phyloP scores from a whole-genome alignment of 2,329 filamentous ascomycete species.

The Aspergillus aculeatus region DNA sequence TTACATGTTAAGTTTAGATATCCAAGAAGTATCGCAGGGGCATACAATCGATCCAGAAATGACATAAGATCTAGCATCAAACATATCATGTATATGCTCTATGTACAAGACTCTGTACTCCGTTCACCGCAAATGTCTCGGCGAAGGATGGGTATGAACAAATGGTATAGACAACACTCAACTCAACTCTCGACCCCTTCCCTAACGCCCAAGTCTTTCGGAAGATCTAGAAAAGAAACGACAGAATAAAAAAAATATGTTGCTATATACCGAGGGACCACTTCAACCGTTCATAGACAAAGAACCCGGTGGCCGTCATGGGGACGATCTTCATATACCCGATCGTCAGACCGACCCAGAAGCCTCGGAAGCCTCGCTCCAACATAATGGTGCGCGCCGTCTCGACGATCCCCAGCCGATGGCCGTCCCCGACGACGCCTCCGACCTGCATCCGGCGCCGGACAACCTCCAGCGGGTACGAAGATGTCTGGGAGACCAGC shows the following conservation, averaged over 20 bases:
- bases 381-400: conserved; percentile 71
- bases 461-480: conserved; percentile 92
- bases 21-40: background rate
- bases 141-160: conserved; percentile 21
- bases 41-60: too few relatives aligned
- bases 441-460: conserved; percentile 93
- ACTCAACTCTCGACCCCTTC: background rate
- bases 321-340: conserved; percentile 94
- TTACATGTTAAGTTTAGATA: background rate
- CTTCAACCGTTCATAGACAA: conserved; percentile 66
- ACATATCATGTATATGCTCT: background rate
- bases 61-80: too few relatives aligned
- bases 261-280: conserved; percentile 62
- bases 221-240: background rate
- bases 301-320: conserved; percentile 74
- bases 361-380: conserved; percentile 75
- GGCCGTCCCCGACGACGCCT: conserved; percentile 88
- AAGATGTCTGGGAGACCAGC: conserved; percentile 83
- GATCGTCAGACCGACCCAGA: conserved; percentile 90
- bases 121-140: conserved; percentile 6
- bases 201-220: background rate
- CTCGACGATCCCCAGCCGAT: conserved; percentile 72
- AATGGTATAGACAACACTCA: conserved; percentile 17
- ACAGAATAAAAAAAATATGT: conserved; percentile 8
- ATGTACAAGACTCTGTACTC: conserved; percentile 14